These are phyloP conservation scores for Noccaea bulbosa DNA, from an alignment of 345 rosid genomes.

Conservation along the genomic window DNA sequence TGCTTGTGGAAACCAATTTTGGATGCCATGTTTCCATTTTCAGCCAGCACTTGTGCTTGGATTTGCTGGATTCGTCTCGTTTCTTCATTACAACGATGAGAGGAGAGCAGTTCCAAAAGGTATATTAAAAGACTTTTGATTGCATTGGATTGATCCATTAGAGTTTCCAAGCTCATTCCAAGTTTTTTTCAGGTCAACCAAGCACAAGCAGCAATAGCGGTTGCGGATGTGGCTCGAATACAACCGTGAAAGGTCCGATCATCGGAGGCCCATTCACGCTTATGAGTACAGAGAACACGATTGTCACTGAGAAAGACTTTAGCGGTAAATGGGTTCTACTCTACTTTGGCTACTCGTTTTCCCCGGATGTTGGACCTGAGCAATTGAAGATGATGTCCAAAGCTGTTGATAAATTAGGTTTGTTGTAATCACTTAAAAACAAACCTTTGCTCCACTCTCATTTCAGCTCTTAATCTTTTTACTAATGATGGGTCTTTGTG, in stretches of 20 bases:
- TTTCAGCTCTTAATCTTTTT: background rate
- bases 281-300: conserved; percentile 56
- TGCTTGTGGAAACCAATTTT: background rate
- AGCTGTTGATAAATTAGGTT: conserved; percentile 72
- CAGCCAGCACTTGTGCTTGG: conserved; percentile 73
- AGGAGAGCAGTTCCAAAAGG: conserved; percentile 72
- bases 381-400: conserved; percentile 67
- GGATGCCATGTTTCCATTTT: conserved; percentile 24
- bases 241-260: conserved; percentile 57
- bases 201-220: conserved; percentile 56
- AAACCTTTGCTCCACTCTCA: background rate
- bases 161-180: background rate
- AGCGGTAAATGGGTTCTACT: conserved; percentile 81
- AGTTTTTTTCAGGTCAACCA: conserved; percentile 37
- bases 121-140: conserved; percentile 31
- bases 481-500: conserved; percentile 25
- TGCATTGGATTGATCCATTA: background rate
- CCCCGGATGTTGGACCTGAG: conserved; percentile 93
- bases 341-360: conserved; percentile 89
- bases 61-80: conserved; percentile 59
- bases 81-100: conserved; percentile 80
- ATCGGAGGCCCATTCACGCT: conserved; percentile 86
- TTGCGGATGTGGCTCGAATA: conserved; percentile 40
- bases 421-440: conserved; percentile 37
- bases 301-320: conserved; percentile 60